A percentile compares a stretch with the other conserved stretches of the same genome.
Evolutionary conservation across 805 yeast species (phyloP).

Genomic region (Suhomyces xylopsoci): DNA sequence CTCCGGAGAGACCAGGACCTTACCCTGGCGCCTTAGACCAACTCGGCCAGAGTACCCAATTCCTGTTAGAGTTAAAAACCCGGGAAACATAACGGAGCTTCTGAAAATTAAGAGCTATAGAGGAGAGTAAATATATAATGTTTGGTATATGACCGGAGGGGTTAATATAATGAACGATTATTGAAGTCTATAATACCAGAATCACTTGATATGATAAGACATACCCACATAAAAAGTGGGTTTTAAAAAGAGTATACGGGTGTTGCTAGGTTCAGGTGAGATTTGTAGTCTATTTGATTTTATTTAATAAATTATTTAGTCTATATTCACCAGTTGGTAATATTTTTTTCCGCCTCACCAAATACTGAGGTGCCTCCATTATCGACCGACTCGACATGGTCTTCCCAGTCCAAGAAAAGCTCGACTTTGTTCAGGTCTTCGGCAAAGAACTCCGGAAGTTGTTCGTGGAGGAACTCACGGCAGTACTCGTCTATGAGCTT

Average conservation of each 20-base stretch:
- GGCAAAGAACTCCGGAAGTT: constrained; percentile 58
- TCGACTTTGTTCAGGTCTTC: constrained; percentile 37
- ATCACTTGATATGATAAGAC: no score
- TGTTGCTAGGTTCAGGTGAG: no score
- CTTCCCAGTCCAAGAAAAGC: constrained; percentile 42
- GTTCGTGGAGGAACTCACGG: constrained; percentile 56
- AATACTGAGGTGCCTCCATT: constrained; percentile 61
- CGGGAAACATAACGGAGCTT: neutral
- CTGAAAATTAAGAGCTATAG: no score
- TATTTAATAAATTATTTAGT: neutral
- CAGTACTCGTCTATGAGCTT: constrained; percentile 73
- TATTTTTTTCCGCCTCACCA: constrained; percentile 88
- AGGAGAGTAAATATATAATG: no score
- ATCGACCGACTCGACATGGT: constrained; percentile 33
- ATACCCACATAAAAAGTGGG: no score
- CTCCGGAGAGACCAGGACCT: constrained; percentile 47
- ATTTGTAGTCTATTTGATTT: neutral
- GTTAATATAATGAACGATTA: no score
- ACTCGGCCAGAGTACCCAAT: constrained; percentile 45
- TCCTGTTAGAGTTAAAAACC: constrained; percentile 14
- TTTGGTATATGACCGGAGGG: no score
- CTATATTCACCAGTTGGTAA: constrained; percentile 77
- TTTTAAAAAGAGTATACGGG: no score
- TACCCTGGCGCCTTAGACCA: constrained; percentile 47
- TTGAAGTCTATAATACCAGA: no score